phyloP scores from a whole-genome alignment of 148 eudicot genomes.

The Arctostaphylos glauca region DNA sequence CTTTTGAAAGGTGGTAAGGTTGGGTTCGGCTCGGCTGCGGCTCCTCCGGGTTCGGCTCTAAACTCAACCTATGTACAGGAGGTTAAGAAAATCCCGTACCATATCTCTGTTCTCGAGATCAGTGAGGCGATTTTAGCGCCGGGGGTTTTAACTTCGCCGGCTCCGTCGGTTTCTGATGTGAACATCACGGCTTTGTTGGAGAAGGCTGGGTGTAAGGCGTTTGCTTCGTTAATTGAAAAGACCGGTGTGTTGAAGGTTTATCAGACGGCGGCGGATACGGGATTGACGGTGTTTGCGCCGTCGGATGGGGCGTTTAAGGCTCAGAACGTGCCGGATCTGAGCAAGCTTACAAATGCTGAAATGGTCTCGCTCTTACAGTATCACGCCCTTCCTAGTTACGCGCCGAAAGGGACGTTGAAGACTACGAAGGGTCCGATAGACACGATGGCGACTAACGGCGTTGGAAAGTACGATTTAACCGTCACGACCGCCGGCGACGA shows the following conservation, averaged over 20 bases:
- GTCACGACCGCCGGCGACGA: constrained; percentile 35
- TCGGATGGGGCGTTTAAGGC: constrained; percentile 70
- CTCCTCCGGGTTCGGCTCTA: constrained; percentile 32
- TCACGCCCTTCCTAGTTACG: constrained; percentile 57
- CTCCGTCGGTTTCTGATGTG: constrained; percentile 25
- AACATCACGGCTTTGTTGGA: constrained; percentile 46
- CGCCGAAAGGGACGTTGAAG: constrained; percentile 60
- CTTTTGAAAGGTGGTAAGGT: constrained; percentile 53
- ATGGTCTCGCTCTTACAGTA: constrained; percentile 54
- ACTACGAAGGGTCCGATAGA: constrained; percentile 32
- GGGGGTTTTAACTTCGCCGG: constrained; percentile 17
- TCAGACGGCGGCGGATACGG: constrained; percentile 15
- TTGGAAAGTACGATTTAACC: constrained; percentile 41
- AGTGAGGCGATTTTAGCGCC: constrained; percentile 39
- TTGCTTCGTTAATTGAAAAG: constrained; percentile 26
- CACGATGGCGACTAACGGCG: constrained; percentile 60
- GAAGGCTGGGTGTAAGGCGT: constrained; percentile 55
- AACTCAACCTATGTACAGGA: constrained; percentile 45
- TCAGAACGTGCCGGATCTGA: constrained; percentile 47
- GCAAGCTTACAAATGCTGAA: constrained; percentile 48
- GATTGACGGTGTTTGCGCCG: constrained; percentile 50
- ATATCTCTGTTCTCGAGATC: constrained; percentile 51
- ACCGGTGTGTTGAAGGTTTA: constrained; percentile 52
- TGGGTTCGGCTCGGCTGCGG: constrained; percentile 52
- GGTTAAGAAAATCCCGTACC: constrained; percentile 47